A percentile compares a stretch with the other conserved stretches of the same genome.
phyloP scores from a whole-genome alignment of 192 early-diverging fungal genomes.

The Coemansia sp. region DNA sequence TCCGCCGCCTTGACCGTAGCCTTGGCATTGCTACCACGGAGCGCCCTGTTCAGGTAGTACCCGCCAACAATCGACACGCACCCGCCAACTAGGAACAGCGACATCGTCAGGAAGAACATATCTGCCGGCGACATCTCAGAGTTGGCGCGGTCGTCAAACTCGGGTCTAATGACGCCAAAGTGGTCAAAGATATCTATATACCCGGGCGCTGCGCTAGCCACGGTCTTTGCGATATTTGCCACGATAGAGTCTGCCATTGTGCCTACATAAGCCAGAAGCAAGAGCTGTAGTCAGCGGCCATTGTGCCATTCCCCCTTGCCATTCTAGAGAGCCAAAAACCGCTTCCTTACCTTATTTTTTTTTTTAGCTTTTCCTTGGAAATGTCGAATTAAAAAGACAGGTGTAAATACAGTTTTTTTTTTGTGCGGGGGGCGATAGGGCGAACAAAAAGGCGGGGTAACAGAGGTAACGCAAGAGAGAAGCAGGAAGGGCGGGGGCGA shows the following conservation, averaged over 20 bases:
- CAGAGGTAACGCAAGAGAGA: neutral
- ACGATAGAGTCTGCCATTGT: conserved; percentile 45
- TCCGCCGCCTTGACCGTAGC: conserved; percentile 28
- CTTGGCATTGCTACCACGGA: conserved; percentile 35
- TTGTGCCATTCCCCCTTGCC: neutral
- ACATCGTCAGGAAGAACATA: conserved; percentile 53
- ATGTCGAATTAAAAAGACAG: neutral
- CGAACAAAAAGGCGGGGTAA: neutral
- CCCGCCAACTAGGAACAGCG: conserved; percentile 52
- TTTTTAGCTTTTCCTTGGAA: neutral
- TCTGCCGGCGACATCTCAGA: conserved; percentile 54
- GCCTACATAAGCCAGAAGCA: neutral
- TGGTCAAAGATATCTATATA: conserved; percentile 44
- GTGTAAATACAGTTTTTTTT: neutral
- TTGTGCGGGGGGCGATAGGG: neutral
- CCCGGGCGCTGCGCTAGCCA: conserved; percentile 19
- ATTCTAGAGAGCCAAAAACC: neutral
- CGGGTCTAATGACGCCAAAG: conserved; percentile 49
- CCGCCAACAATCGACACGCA: conserved; percentile 53
- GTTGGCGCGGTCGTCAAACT: conserved; percentile 48
- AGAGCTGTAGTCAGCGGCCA: neutral
- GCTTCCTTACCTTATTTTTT: neutral
- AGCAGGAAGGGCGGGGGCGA: neutral
- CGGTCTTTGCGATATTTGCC: conserved; percentile 29
- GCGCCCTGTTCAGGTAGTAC: conserved; percentile 51